Percentiles rank a stretch among this genome's conserved stretches.
Evolutionary conservation across 257 asterid species (phyloP).

Genomic region (Gentiana dahurica): DNA sequence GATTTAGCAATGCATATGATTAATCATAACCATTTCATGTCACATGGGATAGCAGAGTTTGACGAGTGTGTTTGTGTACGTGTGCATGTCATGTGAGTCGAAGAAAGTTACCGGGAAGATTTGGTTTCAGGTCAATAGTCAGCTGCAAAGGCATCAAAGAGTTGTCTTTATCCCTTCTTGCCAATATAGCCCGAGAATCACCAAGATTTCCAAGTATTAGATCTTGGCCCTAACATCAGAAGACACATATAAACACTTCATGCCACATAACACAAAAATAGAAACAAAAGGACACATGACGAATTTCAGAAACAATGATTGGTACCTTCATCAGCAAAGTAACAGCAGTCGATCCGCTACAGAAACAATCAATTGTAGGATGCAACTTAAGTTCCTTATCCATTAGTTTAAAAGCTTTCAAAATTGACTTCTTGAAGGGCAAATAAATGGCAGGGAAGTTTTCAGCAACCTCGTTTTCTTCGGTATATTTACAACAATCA

Average conservation of each 20-base stretch:
- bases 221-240: conserved; percentile 59
- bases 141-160: conserved; percentile 68
- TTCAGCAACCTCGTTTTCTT: conserved; percentile 51
- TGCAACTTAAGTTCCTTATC: conserved; percentile 88
- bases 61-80: background rate
- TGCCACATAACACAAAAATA: conserved; percentile 1
- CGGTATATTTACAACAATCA: conserved; percentile 50
- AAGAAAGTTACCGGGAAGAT: conserved; percentile 75
- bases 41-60: background rate
- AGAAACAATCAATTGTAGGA: conserved; percentile 76
- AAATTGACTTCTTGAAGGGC: conserved; percentile 62
- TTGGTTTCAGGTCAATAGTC: conserved; percentile 95
- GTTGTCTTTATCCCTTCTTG: conserved; percentile 65
- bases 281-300: conserved; percentile 7
- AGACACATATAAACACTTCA: background rate
- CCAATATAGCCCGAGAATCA: conserved; percentile 92
- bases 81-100: conserved; percentile 5
- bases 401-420: conserved; percentile 77
- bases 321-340: conserved; percentile 66
- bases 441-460: conserved; percentile 67
- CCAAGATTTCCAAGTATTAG: conserved; percentile 88
- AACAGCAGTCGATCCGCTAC: conserved; percentile 90
- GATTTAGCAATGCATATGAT: background rate
- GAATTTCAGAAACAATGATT: background rate
- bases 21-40: background rate